Conservation (phyloP, 495 filamentous ascomycete species). For the Penicillium chermesinum region DNA sequence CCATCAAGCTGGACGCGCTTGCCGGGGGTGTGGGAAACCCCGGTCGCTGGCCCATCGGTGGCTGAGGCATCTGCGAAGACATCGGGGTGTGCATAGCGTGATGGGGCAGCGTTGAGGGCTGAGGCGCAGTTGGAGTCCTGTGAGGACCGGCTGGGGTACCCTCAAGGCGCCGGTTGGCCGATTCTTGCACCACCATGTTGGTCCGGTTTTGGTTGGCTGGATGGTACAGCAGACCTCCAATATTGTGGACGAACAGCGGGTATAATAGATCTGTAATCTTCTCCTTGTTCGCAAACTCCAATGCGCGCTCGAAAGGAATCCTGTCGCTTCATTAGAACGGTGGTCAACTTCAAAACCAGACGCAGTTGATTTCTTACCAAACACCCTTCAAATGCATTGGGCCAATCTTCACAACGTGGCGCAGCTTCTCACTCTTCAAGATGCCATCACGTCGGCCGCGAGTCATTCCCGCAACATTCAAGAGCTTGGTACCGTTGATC, state of each 20-base stretch:
- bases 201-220: slow-evolving; percentile 80
- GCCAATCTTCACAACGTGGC: slow-evolving; percentile 97
- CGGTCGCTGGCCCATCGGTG: slow-evolving; percentile 67
- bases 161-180: slow-evolving; percentile 64
- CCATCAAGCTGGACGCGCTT: slow-evolving; percentile 85
- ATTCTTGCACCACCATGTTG: slow-evolving; percentile 81
- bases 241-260: slow-evolving; percentile 96
- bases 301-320: slow-evolving; percentile 94
- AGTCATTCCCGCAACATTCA: slow-evolving; percentile 98
- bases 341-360: no score
- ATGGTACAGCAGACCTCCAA: slow-evolving; percentile 89
- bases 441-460: slow-evolving; percentile 93
- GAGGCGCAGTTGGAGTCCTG: slow-evolving; percentile 49
- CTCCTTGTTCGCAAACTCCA: slow-evolving; percentile 99
- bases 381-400: slow-evolving; percentile 99
- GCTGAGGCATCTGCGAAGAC: slow-evolving; percentile 60
- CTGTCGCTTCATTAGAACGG: slow-evolving; percentile 41
- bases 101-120: slow-evolving; percentile 71
- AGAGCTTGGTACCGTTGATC: slow-evolving; percentile 96
- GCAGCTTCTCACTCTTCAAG: slow-evolving; percentile 92
- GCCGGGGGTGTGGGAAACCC: slow-evolving; percentile 90
- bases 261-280: slow-evolving; percentile 96
- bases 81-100: slow-evolving; percentile 71
- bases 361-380: no score
- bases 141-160: slow-evolving; percentile 25